phyloP scores from a whole-genome alignment of 805 yeast species.

The Citeromyces nyonsensis region DNA sequence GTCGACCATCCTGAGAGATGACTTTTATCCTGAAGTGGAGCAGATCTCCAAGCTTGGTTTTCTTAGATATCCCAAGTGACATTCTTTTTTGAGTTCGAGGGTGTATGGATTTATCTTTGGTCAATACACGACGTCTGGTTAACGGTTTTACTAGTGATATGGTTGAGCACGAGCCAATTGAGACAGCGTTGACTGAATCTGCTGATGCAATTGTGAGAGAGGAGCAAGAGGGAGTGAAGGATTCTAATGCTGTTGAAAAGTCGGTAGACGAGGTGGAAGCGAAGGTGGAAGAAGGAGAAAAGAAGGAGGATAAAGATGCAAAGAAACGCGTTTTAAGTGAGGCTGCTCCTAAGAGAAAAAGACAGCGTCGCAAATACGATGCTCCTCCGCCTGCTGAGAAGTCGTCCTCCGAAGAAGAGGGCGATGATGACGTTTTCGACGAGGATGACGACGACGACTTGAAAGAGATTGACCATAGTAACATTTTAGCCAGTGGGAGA shows the following conservation, averaged over 20 bases:
- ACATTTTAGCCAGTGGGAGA: slow-evolving; percentile 73
- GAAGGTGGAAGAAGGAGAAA: slow-evolving; percentile 8
- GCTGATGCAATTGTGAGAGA: slow-evolving; percentile 1
- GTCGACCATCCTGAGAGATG: slow-evolving; percentile 62
- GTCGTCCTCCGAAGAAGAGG: slow-evolving; percentile 23
- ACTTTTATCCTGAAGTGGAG: slow-evolving; percentile 62
- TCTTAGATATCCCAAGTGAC: slow-evolving; percentile 1
- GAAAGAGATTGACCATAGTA: slow-evolving; percentile 65
- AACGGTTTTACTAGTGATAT: too few relatives aligned
- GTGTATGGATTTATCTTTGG: too few relatives aligned
- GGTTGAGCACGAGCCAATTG: neutral
- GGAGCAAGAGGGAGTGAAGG: neutral
- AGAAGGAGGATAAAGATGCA: slow-evolving; percentile 9
- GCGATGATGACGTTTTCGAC: slow-evolving; percentile 27
- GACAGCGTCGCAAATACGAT: slow-evolving; percentile 46
- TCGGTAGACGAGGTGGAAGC: slow-evolving; percentile 1
- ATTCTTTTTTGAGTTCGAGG: neutral
- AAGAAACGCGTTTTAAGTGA: slow-evolving; percentile 5
- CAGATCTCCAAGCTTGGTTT: slow-evolving; percentile 39
- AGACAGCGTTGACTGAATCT: neutral
- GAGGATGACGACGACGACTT: slow-evolving; percentile 60
- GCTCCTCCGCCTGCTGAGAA: slow-evolving; percentile 32
- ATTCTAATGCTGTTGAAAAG: neutral
- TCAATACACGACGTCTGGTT: too few relatives aligned
- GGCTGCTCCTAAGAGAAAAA: slow-evolving; percentile 6